Conservation (phyloP, 1,139 yeast genomes). For the Pichia sp. region DNA sequence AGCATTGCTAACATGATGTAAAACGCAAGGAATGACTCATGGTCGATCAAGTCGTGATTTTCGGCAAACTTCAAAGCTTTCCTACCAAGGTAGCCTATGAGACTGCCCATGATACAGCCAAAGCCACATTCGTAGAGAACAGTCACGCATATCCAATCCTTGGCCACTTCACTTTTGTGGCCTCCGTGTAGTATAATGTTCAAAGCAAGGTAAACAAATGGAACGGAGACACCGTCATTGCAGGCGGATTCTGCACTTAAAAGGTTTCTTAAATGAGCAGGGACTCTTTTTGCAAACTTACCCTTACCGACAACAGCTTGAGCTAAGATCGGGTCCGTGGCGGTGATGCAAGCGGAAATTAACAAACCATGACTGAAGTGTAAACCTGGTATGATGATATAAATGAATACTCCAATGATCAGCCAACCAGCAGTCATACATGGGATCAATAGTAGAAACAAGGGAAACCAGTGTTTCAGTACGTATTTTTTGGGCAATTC, state of each 20-base stretch:
- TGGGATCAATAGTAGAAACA: conserved; percentile 72
- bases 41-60: conserved; percentile 67
- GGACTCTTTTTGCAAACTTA: conserved; percentile 93
- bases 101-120: conserved; percentile 74
- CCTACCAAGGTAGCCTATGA: conserved; percentile 73
- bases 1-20: conserved; percentile 80
- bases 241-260: conserved; percentile 94
- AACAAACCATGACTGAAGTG: conserved; percentile 72
- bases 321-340: conserved; percentile 96
- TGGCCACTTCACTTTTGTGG: conserved; percentile 63
- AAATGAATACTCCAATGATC: conserved; percentile 77
- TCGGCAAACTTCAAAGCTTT: conserved; percentile 79
- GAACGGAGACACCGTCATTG: conserved; percentile 98
- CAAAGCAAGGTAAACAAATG: conserved; percentile 77
- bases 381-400: conserved; percentile 81
- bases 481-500: conserved; percentile 92
- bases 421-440: conserved; percentile 97
- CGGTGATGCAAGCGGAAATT: conserved; percentile 91
- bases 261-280: conserved; percentile 89
- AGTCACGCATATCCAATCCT: conserved; percentile 80
- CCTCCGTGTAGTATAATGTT: conserved; percentile 66
- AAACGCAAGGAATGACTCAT: conserved; percentile 90
- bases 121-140: conserved; percentile 83
- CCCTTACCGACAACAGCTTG: conserved; percentile 99
- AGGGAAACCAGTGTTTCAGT: conserved; percentile 86